Percentiles rank a stretch among this genome's conserved stretches.
These are phyloP conservation scores for Schwanniomyces vanrijiae DNA, from an alignment of 805 yeast genomes.

Conservation along the genomic window DNA sequence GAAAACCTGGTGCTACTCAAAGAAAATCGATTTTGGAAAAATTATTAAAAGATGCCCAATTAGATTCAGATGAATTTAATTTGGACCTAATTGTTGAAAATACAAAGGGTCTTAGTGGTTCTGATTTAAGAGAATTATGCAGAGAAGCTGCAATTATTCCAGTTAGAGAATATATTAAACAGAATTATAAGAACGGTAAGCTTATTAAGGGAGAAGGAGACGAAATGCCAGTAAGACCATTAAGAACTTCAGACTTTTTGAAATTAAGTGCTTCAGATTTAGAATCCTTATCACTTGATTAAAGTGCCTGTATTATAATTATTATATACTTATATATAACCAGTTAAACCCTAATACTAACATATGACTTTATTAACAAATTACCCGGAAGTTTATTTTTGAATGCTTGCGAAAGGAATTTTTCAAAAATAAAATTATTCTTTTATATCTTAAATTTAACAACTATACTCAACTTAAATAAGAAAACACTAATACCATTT, in stretches of 20 bases:
- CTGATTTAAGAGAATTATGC: conserved; percentile 87
- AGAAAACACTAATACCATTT: not conserved
- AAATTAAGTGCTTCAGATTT: conserved; percentile 17
- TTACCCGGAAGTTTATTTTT: not conserved
- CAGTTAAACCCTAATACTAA: not conserved
- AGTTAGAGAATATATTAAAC: conserved; percentile 78
- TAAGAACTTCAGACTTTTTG: conserved; percentile 63
- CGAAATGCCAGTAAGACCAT: conserved; percentile 55
- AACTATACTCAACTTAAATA: no score
- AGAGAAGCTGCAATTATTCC: conserved; percentile 91
- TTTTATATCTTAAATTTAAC: not conserved
- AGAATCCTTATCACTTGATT: conserved; percentile 19
- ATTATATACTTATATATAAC: conserved; percentile 1
- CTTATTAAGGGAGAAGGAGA: conserved; percentile 22
- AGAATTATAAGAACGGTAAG: conserved; percentile 47
- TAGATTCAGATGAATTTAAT: conserved; percentile 59
- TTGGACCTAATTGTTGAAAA: conserved; percentile 55
- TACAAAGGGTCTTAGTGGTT: conserved; percentile 76
- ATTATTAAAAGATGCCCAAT: conserved; percentile 61
- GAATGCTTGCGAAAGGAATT: not conserved
- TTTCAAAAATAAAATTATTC: no score
- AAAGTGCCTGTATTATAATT: conserved; percentile 1
- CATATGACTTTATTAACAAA: not conserved
- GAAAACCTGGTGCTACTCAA: conserved; percentile 67
- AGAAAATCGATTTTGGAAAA: conserved; percentile 70